Evolutionary conservation across 257 asterid species (phyloP).

Genomic region (Leonotis leonurus): DNA sequence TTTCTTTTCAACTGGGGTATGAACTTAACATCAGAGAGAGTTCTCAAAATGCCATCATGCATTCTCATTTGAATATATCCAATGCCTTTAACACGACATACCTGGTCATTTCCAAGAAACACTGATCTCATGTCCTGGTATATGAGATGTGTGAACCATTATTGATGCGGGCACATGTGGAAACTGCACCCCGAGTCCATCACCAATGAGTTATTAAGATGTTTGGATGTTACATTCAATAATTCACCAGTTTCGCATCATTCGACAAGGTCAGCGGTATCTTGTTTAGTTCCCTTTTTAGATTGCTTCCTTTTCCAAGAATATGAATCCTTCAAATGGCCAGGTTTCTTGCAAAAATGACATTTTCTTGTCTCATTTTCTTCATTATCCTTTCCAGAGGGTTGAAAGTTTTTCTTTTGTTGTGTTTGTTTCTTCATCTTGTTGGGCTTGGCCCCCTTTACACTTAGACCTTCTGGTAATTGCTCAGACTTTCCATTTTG

Average conservation of each 20-base stretch:
- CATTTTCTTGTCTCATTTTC: neutral
- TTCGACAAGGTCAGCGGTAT: neutral
- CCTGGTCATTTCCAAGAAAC: neutral
- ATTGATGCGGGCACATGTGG: neutral
- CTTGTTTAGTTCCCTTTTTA: neutral
- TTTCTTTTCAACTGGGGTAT: neutral
- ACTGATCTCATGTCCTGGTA: accelerated
- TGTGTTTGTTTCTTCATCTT: too few relatives aligned
- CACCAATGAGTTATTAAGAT: neutral
- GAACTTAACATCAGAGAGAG: neutral
- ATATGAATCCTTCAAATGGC: neutral
- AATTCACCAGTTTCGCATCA: neutral
- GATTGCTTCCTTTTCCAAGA: neutral
- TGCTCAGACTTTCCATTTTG: too few relatives aligned
- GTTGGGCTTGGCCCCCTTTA: too few relatives aligned
- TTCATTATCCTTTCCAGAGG: neutral
- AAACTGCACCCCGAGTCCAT: neutral
- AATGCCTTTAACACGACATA: neutral
- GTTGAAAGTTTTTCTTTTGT: too few relatives aligned
- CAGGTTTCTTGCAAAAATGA: neutral
- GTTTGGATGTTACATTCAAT: neutral
- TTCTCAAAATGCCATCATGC: neutral
- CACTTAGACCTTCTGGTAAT: too few relatives aligned
- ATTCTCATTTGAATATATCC: neutral
- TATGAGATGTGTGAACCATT: neutral